Conservation (phyloP, 2,329 filamentous ascomycete genomes). For the Aureobasidium leucospermi region DNA sequence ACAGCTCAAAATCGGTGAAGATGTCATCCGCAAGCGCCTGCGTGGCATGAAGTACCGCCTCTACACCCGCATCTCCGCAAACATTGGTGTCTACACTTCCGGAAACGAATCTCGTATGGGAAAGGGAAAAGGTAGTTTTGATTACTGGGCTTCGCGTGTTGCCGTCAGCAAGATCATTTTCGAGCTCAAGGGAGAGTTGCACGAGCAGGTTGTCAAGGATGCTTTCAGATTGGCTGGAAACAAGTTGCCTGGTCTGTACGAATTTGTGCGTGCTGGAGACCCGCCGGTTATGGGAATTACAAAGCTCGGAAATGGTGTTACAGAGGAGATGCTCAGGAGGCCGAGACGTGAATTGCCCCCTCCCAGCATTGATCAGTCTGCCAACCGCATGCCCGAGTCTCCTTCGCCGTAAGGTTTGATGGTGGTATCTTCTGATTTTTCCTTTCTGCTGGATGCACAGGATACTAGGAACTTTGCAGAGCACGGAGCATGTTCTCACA, state of each 20-base stretch:
- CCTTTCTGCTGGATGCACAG: not conserved
- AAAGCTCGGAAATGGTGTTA: conserved; percentile 74
- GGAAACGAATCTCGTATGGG: conserved; percentile 99
- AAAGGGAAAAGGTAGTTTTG: conserved; percentile 95
- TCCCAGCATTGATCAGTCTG: conserved; percentile 13
- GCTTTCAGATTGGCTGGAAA: conserved; percentile 90
- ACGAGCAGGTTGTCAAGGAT: conserved; percentile 91
- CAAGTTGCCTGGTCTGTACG: conserved; percentile 91
- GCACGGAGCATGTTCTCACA: no score
- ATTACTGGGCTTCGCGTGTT: conserved; percentile 89
- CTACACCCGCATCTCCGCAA: conserved; percentile 85
- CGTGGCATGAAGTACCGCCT: conserved; percentile 87
- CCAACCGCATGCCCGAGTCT: conserved; percentile 9
- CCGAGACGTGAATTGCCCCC: conserved; percentile 60
- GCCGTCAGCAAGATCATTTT: conserved; percentile 88
- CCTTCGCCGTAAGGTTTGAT: not conserved
- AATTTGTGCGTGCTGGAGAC: conserved; percentile 91
- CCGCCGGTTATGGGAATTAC: conserved; percentile 86
- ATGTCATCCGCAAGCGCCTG: conserved; percentile 82
- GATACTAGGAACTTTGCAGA: no score
- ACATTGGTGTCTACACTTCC: conserved; percentile 89
- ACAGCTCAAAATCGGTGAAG: conserved; percentile 83
- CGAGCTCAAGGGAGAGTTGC: conserved; percentile 82
- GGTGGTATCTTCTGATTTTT: not conserved
- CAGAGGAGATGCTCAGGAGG: conserved; percentile 73